A percentile compares a stretch with the other conserved stretches of the same genome.
These are phyloP conservation scores for Knoxia roxburghii DNA, from an alignment of 257 asterid species.

Conservation along the genomic window DNA sequence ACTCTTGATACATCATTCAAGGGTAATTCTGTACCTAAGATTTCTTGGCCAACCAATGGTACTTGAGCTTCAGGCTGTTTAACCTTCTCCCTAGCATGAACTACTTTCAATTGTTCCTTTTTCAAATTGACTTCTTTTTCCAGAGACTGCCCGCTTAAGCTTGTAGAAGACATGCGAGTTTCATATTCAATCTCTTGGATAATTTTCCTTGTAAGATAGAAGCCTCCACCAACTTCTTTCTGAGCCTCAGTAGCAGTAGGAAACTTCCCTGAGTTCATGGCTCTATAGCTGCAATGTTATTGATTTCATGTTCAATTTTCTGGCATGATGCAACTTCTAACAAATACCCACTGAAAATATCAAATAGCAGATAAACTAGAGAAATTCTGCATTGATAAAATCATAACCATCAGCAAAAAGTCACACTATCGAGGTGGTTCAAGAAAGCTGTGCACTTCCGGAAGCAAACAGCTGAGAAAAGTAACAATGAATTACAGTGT, in stretches of 20 bases:
- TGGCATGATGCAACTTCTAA: not conserved
- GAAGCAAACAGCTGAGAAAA: not conserved
- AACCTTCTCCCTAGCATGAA: not conserved
- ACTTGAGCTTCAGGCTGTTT: not conserved
- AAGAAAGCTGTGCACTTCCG: not conserved
- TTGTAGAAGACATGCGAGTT: slow-evolving; percentile 25
- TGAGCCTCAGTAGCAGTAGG: slow-evolving; percentile 36
- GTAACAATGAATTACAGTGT: not conserved
- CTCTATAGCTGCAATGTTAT: slow-evolving; percentile 52
- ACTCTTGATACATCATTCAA: too few relatives aligned
- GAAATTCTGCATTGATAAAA: not conserved
- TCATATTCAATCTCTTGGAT: slow-evolving; percentile 53
- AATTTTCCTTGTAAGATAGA: slow-evolving; percentile 40
- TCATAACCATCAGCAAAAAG: not conserved
- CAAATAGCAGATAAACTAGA: not conserved
- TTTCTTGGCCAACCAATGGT: not conserved
- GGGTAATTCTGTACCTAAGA: not conserved
- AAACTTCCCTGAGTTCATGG: slow-evolving; percentile 71
- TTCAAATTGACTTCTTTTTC: slow-evolving; percentile 9
- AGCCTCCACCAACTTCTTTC: slow-evolving; percentile 60
- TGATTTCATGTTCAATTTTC: not conserved
- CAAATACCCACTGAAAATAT: not conserved
- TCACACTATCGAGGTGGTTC: not conserved
- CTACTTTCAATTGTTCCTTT: slow-evolving; percentile 5
- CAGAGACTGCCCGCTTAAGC: slow-evolving; percentile 6